Evolutionary conservation across 2,329 filamentous ascomycete genomes (phyloP).

Genomic region (Colletotrichum gloeosporioides): DNA sequence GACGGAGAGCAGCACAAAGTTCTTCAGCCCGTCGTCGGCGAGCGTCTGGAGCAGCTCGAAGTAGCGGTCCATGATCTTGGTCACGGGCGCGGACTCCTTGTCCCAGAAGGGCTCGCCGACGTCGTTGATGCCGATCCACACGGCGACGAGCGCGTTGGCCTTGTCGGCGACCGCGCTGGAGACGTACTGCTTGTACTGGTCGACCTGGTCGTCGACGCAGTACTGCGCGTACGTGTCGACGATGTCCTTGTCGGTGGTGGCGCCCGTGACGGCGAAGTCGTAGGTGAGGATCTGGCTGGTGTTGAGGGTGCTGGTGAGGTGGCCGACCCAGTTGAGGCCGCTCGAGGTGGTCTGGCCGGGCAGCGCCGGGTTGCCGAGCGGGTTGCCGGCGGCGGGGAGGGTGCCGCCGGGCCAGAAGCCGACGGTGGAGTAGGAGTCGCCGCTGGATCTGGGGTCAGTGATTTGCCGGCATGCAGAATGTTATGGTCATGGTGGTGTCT

Average conservation of each 20-base stretch:
- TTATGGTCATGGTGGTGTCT: background rate
- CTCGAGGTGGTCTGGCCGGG: constrained; percentile 51
- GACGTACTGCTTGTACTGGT: constrained; percentile 39
- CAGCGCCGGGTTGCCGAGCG: constrained; percentile 64
- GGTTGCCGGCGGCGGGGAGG: constrained; percentile 58
- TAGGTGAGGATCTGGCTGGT: constrained; percentile 46
- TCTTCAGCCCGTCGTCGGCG: constrained; percentile 48
- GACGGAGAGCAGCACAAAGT: constrained; percentile 53
- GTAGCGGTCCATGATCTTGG: constrained; percentile 48
- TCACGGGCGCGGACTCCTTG: constrained; percentile 29
- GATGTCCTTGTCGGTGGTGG: constrained; percentile 53
- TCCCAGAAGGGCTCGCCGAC: constrained; percentile 53
- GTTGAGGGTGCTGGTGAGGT: constrained; percentile 48
- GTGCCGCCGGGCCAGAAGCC: constrained; percentile 55
- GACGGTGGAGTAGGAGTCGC: constrained; percentile 65
- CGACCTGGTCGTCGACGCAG: constrained; percentile 59
- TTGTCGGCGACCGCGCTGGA: constrained; percentile 44
- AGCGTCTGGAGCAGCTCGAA: constrained; percentile 46
- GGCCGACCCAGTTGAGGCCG: constrained; percentile 55
- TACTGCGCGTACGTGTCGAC: constrained; percentile 54
- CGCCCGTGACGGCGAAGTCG: constrained; percentile 57
- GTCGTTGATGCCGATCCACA: constrained; percentile 64
- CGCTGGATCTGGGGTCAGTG: constrained; percentile 36
- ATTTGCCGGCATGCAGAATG: background rate
- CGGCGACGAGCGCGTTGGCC: constrained; percentile 46